Base-by-base conservation (phyloP, 768 basidiomycete species). In the Tricholoma hemisulphureum region DNA sequence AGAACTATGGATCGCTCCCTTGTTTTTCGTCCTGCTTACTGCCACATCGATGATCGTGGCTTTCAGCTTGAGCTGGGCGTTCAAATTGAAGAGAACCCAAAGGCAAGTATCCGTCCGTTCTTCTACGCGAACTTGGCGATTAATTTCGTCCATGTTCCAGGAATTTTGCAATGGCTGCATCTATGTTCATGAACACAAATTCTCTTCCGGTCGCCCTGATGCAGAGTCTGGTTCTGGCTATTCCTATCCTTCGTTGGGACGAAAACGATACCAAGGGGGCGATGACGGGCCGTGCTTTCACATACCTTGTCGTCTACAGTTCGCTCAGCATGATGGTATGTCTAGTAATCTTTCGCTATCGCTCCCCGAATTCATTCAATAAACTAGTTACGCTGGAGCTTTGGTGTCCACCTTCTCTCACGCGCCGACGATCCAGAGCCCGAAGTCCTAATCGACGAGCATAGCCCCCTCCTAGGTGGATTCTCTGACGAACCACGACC, bases 131-230 rank as follows among this genome's bases (percentile, higher is more conserved):
- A n/a, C 16, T 18, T 8, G 10, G 10, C 35, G 3, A 35, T 55
- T 24, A 31, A 23, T 2, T 4, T 34, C n/a, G 43, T 1, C 34
- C 24, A 4, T 18, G 16, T 29, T 28, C 7, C 63, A 91, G 90
- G 67, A 86, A 81, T 53, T 93, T 92, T 61, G 88, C 87, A 6
- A 86, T 88, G 70, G 90, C 91, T 0, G 87, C 90, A 0, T 79
- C 89, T 26, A 93, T 89, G 85, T 92, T 92, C 77, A 91, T 94
- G 88, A 96, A 95, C 71, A 93, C 91, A 2, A 98, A 98, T 69
- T 93, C 93, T 0, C 83, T 99, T 5, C 96, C 96, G 0, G 93
- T 98, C 58, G 96, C 96, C 0, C 79, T 99, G 29, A 92, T 98
- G 86, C 89, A 97, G 70, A 88, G 86, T 59, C 85, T 98, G 18